phyloP scores from a whole-genome alignment of 2,329 filamentous ascomycete genomes.

The Exophiala bonariae region DNA sequence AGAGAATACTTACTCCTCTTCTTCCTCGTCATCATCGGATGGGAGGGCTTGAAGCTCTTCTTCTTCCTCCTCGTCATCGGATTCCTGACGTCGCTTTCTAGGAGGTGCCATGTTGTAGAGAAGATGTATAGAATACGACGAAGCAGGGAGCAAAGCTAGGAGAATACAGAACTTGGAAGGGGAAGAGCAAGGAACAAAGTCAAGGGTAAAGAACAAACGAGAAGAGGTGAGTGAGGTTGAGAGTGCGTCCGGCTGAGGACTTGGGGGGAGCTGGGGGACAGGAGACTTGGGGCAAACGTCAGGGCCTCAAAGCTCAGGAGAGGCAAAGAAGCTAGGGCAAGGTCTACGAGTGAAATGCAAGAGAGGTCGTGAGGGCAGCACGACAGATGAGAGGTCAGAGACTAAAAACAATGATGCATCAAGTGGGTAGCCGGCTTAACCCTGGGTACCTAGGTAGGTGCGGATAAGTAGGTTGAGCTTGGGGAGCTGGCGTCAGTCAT shows the following conservation, averaged over 20 bases:
- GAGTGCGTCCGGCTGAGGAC: conserved; percentile 16
- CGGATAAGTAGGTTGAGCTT: conserved; percentile 9
- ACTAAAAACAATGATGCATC: conserved; percentile 2
- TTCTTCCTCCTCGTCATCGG: conserved; percentile 48
- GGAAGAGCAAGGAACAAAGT: conserved; percentile 22
- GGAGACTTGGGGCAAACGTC: conserved; percentile 20
- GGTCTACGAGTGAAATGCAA: conserved; percentile 1
- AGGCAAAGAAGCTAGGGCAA: conserved; percentile 9
- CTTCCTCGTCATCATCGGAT: conserved; percentile 51
- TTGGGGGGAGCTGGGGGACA: conserved; percentile 14
- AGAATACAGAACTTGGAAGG: conserved; percentile 18
- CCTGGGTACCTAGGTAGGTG: too few species aligned
- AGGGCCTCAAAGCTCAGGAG: conserved; percentile 14
- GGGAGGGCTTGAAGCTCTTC: conserved; percentile 49
- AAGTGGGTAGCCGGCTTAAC: conserved; percentile 3
- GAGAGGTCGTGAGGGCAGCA: conserved; percentile 7
- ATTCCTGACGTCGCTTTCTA: conserved; percentile 52
- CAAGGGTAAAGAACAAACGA: conserved; percentile 24
- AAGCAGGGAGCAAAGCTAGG: conserved; percentile 21
- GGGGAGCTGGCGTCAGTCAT: conserved; percentile 5
- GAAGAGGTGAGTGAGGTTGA: conserved; percentile 4
- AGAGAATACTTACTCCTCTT: conserved; percentile 44
- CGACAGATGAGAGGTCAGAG: conserved; percentile 11
- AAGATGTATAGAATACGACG: conserved; percentile 23
- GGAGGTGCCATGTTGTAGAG: conserved; percentile 40